Evolutionary conservation across 2,329 filamentous ascomycete species (phyloP).

Genomic region (Colletotrichum sp.): DNA sequence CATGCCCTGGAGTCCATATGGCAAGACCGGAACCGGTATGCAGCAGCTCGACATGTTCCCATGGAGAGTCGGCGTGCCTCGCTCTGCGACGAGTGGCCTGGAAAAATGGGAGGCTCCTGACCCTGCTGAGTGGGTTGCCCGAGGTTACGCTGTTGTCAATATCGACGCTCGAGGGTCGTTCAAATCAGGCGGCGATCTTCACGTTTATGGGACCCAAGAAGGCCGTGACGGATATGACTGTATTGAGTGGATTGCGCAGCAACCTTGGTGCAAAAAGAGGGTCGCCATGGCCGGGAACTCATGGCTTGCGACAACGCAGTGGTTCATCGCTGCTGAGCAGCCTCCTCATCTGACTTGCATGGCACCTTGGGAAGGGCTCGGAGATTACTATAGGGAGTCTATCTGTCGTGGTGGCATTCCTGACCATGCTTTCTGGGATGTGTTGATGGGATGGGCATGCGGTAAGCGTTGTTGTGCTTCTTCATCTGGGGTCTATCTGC

Average conservation of each 20-base stretch:
- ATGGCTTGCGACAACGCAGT: constrained; percentile 26
- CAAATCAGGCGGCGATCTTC: constrained; percentile 28
- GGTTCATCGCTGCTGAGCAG: constrained; percentile 21
- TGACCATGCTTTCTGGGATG: constrained; percentile 22
- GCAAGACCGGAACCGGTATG: constrained; percentile 47
- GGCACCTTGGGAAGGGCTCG: constrained; percentile 45
- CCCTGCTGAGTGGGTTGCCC: constrained; percentile 30
- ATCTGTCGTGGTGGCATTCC: constrained; percentile 26
- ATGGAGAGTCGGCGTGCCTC: constrained; percentile 40
- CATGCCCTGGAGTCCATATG: constrained; percentile 47
- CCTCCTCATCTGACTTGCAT: constrained; percentile 24
- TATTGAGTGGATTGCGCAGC: constrained; percentile 26
- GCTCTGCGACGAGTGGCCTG: constrained; percentile 18
- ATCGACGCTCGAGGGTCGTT: constrained; percentile 30
- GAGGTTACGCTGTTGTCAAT: constrained; percentile 32
- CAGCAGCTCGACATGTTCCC: constrained; percentile 39
- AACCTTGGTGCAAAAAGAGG: constrained; percentile 28
- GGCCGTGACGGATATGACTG: constrained; percentile 26
- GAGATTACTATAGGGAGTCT: constrained; percentile 25
- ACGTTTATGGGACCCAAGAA: constrained; percentile 26
- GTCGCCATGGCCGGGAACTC: constrained; percentile 31
- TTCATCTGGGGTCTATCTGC: not conserved
- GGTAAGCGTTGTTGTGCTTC: not conserved
- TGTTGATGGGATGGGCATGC: not conserved
- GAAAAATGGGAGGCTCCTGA: constrained; percentile 34